Base-by-base conservation (phyloP, 176 grass and related monocot genomes). In the Phoenix roebelenii region DNA sequence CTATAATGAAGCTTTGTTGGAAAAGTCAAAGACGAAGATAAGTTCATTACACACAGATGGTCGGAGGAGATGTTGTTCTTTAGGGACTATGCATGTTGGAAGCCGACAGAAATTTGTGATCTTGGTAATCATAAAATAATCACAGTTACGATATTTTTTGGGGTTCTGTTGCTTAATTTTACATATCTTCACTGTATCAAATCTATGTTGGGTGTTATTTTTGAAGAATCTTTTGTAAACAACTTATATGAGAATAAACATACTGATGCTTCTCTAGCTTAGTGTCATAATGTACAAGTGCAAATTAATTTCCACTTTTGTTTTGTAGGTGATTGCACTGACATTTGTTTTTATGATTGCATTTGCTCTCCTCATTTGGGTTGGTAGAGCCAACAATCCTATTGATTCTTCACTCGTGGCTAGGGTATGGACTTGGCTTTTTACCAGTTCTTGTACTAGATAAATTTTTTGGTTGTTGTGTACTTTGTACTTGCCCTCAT, bases 21-120 rank as follows among this genome's bases (percentile, higher is more conserved):
- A 99, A 10, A 86, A 79, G 67, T 73, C 76, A 67, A 83, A 79
- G 77, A 80, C 4, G 58, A 89, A 89, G 78, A 53, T 79, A 56
- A 85, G 79, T 50, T 30, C 57, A 17, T 49, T 1, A 50, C 73
- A 72, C 81, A 74, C 66, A 57, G 80, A 81, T 85, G 63, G 74
- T 15, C 77, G 60, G 55, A 66, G 72, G 49, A 87, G 68, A 50
- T 93, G 84, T 65, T 92, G 85, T 67, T 82, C 85, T 44, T 72
- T 66, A 39, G 63, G 67, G 63, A 67, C 71, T 59, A 66, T 84
- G 58, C 93, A 85, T 61, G 72, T 99, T 80, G 94, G 88, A 69
- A 99, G 88, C 65, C 82, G 94, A 23, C 94, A 99, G 77, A 99
- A 89, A 52, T 72, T 99, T 74, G 94, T 99, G 60, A 89, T 93